Evolutionary conservation across 176 grass and related monocot species (phyloP).

Genomic region (Aegilops longissima): DNA sequence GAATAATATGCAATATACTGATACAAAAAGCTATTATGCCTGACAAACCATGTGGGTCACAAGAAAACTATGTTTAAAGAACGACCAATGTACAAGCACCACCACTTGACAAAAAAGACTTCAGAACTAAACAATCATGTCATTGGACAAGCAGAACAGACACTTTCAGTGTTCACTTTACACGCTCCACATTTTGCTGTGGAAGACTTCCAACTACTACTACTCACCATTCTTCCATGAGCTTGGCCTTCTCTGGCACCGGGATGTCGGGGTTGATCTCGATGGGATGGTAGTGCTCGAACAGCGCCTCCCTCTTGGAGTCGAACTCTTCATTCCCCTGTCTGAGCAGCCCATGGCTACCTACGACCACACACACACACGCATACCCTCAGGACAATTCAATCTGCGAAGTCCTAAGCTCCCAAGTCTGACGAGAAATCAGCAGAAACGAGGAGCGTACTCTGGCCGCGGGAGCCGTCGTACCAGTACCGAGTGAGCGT

Average conservation of each 20-base stretch:
- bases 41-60: neutral
- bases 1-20: neutral
- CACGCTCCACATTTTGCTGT: neutral
- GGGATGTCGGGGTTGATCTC: conserved; percentile 81
- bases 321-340: conserved; percentile 79
- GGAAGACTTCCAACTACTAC: neutral
- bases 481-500: conserved; percentile 94
- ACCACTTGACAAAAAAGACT: neutral
- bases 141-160: neutral
- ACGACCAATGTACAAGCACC: conserved; percentile 1
- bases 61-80: conserved; percentile 6
- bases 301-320: conserved; percentile 78
- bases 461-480: conserved; percentile 74
- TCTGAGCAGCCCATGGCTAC: conserved; percentile 81
- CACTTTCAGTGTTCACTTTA: neutral
- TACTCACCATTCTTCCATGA: conserved; percentile 92
- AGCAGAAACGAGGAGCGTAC: conserved; percentile 42
- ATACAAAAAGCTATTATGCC: conserved; percentile 3
- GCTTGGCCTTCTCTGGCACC: conserved; percentile 77
- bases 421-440: neutral
- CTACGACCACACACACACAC: conserved; percentile 31
- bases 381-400: neutral
- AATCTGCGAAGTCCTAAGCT: neutral
- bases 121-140: conserved; percentile 13
- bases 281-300: conserved; percentile 87